These are phyloP conservation scores for Ophiocytium majus DNA, from an alignment of 352 stramenopile species.

Conservation along the genomic window DNA sequence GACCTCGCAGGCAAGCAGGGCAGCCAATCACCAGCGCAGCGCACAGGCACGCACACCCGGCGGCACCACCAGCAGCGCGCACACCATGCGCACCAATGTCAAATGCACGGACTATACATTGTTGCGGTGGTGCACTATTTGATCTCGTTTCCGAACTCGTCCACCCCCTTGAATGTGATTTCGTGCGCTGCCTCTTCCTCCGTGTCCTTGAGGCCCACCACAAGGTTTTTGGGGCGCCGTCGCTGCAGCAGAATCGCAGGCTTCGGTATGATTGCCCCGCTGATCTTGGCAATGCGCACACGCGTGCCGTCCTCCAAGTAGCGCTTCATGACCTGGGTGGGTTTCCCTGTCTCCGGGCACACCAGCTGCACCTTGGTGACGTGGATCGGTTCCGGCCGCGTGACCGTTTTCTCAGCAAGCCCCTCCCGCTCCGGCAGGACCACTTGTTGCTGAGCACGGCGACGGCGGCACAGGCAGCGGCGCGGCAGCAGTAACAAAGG, in stretches of 20 bases:
- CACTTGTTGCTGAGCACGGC: conserved; percentile 18
- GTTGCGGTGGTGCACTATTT: no score
- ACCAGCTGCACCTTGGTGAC: conserved; percentile 51
- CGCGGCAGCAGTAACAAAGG: no score
- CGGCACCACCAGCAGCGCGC: no score
- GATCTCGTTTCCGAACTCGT: conserved; percentile 35
- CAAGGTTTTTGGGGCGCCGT: conserved; percentile 34
- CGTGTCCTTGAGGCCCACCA: conserved; percentile 44
- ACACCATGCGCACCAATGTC: no score
- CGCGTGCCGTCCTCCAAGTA: conserved; percentile 52
- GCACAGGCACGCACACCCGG: no score
- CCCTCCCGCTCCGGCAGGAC: background rate
- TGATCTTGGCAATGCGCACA: conserved; percentile 48
- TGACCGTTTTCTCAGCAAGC: conserved; percentile 17
- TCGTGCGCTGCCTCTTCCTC: conserved; percentile 37
- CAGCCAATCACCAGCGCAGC: no score
- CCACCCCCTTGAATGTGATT: conserved; percentile 45
- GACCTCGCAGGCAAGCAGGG: no score
- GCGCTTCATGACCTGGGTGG: conserved; percentile 29
- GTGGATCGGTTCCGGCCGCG: conserved; percentile 35
- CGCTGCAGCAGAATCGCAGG: conserved; percentile 42
- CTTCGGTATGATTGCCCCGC: conserved; percentile 46
- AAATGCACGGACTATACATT: no score
- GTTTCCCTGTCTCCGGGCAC: conserved; percentile 46
- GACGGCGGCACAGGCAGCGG: no score